Base-by-base conservation (phyloP, 192 early-diverging fungal genomes). In the Umbelopsis isabellina region DNA sequence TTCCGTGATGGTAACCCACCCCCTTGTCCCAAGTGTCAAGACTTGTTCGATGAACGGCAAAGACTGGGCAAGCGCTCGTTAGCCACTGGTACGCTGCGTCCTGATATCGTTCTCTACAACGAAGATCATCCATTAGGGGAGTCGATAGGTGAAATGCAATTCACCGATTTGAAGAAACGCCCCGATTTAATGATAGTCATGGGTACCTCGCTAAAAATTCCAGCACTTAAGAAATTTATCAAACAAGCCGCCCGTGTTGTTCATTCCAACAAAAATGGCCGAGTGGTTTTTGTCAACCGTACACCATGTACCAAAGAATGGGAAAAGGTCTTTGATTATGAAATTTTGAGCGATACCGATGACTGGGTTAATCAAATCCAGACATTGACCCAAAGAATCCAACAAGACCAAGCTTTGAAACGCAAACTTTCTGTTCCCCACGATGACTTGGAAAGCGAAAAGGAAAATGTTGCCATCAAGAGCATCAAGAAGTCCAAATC, bases 81-180 rank as follows among this genome's bases (percentile, higher is more conserved):
- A 1, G 81, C 89, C 8, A 80, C 89, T 10, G 97, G 97, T 7
- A 87, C 88, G 7, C 70, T 99, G 25, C 83, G 96, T 69, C 97
- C 97, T 16, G 91, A 93, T 73, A 93, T 99, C 80, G 93, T 99
- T 4, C 81, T 99, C 7, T 99, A 99, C 84, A 96, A 97, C 72
- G 97, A 99, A 75, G 84, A 89, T 68, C 95, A 97, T 75, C 78
- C 89, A 1, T 71, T 86, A 66, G 93, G 92, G 5, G 89, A 91
- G 15, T 73, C 82, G 13, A 92, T 90, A 80, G 87, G 86, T 66
- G 73, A 84, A 58, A 78, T 89, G 49, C 83, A 85, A 37, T 45
- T 78, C 35, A 81, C 50, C 58, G 91, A 92, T 66, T 66, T 90
- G 41, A 77, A 82, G 67, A 82, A 71, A 64, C 80, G 80, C 13